These are phyloP conservation scores for Trypanosoma theileri DNA, from an alignment of 208 protist species.

Conservation along the genomic window DNA sequence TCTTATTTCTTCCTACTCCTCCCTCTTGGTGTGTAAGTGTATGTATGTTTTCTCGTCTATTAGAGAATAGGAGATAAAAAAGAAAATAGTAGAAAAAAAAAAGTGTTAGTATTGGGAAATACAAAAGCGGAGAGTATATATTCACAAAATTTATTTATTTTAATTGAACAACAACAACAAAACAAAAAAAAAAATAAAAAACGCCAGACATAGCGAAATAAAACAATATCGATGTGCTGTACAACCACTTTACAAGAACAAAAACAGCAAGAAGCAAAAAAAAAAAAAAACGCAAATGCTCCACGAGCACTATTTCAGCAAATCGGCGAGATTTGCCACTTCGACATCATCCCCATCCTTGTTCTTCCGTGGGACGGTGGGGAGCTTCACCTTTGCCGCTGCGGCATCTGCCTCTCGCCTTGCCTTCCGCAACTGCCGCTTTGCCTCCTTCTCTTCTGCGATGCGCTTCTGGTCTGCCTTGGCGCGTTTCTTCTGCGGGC, in stretches of 20 bases:
- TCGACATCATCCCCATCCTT: constrained; percentile 43
- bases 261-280: too few species aligned
- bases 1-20: not conserved
- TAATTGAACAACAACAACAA: not conserved
- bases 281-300: too few species aligned
- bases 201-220: too few species aligned
- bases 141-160: not conserved
- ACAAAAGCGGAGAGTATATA: not conserved
- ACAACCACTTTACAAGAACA: too few species aligned
- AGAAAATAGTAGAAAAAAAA: not conserved
- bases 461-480: constrained; percentile 49
- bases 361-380: not conserved
- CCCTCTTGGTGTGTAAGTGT: not conserved
- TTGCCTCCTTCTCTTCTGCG: constrained; percentile 51
- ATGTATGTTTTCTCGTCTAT: not conserved
- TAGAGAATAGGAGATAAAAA: constrained; percentile 23
- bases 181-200: too few species aligned
- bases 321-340: constrained; percentile 56
- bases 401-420: constrained; percentile 42
- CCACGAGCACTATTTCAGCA: constrained; percentile 36
- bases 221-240: too few species aligned
- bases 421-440: constrained; percentile 29
- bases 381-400: constrained; percentile 16
- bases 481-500: constrained; percentile 63
- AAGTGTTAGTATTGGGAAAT: not conserved